A percentile compares a stretch with the other conserved stretches of the same genome.
phyloP scores from a whole-genome alignment of 371 early-diverging fungal species.

The Polyrhizophydium stewartii region DNA sequence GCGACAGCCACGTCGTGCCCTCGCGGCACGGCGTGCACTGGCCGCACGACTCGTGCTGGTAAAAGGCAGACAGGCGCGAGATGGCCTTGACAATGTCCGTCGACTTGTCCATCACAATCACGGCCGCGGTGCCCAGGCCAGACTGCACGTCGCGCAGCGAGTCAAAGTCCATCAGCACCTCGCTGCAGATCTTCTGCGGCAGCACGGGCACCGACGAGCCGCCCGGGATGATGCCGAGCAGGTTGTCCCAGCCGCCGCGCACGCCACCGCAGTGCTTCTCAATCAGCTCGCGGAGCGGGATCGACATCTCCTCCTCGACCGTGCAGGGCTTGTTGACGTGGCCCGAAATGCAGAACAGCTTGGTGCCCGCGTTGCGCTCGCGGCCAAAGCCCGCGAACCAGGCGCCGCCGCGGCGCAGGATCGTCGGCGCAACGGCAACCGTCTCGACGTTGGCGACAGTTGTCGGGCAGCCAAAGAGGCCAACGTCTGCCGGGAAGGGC shows the following conservation, averaged over 20 bases:
- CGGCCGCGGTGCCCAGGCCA: slow-evolving; percentile 93
- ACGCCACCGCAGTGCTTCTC: slow-evolving; percentile 97
- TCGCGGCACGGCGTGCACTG: slow-evolving; percentile 99
- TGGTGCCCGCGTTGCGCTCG: slow-evolving; percentile 90
- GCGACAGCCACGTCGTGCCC: slow-evolving; percentile 91
- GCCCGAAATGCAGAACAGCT: slow-evolving; percentile 95
- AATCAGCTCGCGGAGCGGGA: slow-evolving; percentile 89
- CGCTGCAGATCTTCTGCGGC: slow-evolving; percentile 82
- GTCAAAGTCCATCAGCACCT: slow-evolving; percentile 98
- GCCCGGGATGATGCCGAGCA: slow-evolving; percentile 95
- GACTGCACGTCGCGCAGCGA: slow-evolving; percentile 89
- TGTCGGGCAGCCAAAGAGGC: slow-evolving; percentile 97
- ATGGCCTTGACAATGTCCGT: slow-evolving; percentile 91
- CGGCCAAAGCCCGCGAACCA: slow-evolving; percentile 97
- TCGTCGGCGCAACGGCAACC: slow-evolving; percentile 95
- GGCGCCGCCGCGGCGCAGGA: slow-evolving; percentile 82
- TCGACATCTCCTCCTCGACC: slow-evolving; percentile 97
- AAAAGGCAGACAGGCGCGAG: slow-evolving; percentile 87
- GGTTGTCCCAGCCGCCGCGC: slow-evolving; percentile 98
- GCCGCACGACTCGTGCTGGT: slow-evolving; percentile 96
- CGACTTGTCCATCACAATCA: slow-evolving; percentile 97
- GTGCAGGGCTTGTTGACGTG: slow-evolving; percentile 97
- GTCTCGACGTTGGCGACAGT: slow-evolving; percentile 98
- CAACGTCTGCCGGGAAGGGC: slow-evolving; percentile 97
- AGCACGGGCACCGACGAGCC: slow-evolving; percentile 94